Evolutionary conservation across 108 stramenopile genomes (phyloP).

Genomic region (Nitzschia palea): DNA sequence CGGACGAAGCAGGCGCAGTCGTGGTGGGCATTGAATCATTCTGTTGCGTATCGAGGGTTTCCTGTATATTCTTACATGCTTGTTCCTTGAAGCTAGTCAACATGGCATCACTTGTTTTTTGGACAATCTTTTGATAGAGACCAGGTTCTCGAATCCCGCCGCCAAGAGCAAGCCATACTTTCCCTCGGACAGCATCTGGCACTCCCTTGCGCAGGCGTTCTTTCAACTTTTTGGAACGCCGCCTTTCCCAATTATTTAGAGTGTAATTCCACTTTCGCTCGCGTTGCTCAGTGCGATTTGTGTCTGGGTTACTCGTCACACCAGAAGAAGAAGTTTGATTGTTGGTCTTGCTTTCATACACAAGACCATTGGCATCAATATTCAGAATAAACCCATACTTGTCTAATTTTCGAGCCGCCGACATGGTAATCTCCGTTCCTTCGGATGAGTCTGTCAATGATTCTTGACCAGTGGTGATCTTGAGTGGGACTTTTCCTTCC

Average conservation of each 20-base stretch:
- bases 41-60: background rate
- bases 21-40: background rate
- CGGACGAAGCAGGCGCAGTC: background rate
- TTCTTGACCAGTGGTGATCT: background rate
- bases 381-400: conserved; percentile 64
- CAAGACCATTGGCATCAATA: conserved; percentile 39
- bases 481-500: too few relatives aligned
- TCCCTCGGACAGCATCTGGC: conserved; percentile 47
- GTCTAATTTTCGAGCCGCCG: conserved; percentile 36
- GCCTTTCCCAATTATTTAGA: conserved; percentile 43
- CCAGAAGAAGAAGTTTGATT: too few relatives aligned
- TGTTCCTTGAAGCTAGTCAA: conserved; percentile 18
- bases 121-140: conserved; percentile 42
- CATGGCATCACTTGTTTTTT: conserved; percentile 35
- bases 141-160: conserved; percentile 34
- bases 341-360: conserved; percentile 11
- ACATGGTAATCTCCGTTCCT: conserved; percentile 21
- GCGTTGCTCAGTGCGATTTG: conserved; percentile 28
- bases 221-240: conserved; percentile 3
- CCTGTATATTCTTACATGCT: background rate
- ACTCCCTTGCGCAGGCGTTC: conserved; percentile 61
- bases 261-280: conserved; percentile 59
- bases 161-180: conserved; percentile 39
- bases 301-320: conserved; percentile 25
- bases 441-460: conserved; percentile 4